Evolutionary conservation across 495 filamentous ascomycete species (phyloP).

Genomic region (Achaetomiella virescens): DNA sequence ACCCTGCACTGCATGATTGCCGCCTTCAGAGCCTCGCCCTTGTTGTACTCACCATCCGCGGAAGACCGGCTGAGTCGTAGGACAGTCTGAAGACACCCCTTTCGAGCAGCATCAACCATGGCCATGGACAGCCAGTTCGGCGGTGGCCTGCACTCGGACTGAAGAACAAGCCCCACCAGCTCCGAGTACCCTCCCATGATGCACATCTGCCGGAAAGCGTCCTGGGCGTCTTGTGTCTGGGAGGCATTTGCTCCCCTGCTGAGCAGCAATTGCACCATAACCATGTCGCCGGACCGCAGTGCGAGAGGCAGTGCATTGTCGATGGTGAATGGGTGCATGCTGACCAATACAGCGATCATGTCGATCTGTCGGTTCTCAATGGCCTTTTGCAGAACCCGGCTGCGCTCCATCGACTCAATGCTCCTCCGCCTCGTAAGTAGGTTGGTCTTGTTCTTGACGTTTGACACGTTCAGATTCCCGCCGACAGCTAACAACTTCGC

Average conservation of each 20-base stretch:
- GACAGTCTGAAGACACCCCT: slow-evolving; percentile 40
- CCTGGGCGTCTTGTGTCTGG: slow-evolving; percentile 35
- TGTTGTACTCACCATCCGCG: slow-evolving; percentile 40
- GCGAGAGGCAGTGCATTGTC: slow-evolving; percentile 36
- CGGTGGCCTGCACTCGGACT: slow-evolving; percentile 36
- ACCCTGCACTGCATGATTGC: slow-evolving; percentile 36
- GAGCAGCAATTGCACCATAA: slow-evolving; percentile 36
- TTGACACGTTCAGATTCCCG: slow-evolving; percentile 37
- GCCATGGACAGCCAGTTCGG: slow-evolving; percentile 31
- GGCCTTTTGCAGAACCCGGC: slow-evolving; percentile 39
- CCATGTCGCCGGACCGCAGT: slow-evolving; percentile 31
- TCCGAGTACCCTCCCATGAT: slow-evolving; percentile 33
- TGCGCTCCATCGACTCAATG: slow-evolving; percentile 38
- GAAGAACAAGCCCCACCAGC: slow-evolving; percentile 38
- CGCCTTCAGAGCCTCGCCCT: slow-evolving; percentile 39
- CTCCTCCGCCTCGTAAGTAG: slow-evolving; percentile 39
- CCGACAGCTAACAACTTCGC: slow-evolving; percentile 36
- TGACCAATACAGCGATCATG: slow-evolving; percentile 44
- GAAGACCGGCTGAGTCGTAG: slow-evolving; percentile 37
- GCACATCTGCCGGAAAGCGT: slow-evolving; percentile 41
- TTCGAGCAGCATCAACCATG: slow-evolving; percentile 41
- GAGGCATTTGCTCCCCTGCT: slow-evolving; percentile 35
- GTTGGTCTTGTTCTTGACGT: slow-evolving; percentile 34
- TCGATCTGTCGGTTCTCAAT: slow-evolving; percentile 40
- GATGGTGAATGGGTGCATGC: slow-evolving; percentile 36